Evolutionary conservation across 2,329 filamentous ascomycete species (phyloP).

Genomic region (Chaetomiaceae sp.): DNA sequence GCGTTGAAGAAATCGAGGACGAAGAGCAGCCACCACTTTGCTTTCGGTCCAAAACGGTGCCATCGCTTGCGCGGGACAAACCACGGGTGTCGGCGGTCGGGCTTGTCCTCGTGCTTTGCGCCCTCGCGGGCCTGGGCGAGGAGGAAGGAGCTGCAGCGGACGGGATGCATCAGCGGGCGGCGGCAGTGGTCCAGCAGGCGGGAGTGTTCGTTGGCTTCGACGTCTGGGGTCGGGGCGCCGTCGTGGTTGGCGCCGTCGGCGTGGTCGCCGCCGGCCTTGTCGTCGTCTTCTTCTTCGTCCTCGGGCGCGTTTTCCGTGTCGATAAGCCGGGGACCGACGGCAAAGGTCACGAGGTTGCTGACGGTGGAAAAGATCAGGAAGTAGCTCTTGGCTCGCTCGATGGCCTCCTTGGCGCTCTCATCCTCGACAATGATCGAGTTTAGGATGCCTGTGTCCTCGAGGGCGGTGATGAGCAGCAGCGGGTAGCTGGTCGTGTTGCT

Average conservation of each 20-base stretch:
- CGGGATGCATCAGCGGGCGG: constrained; percentile 1
- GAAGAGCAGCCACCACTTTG: constrained; percentile 24
- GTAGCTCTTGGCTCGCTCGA: constrained; percentile 59
- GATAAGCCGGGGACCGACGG: constrained; percentile 56
- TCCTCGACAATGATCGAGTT: constrained; percentile 37
- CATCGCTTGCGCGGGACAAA: constrained; percentile 15
- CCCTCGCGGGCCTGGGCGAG: not conserved
- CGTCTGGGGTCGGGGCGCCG: not conserved
- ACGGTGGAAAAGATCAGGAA: constrained; percentile 63
- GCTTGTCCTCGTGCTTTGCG: not conserved
- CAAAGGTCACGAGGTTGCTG: constrained; percentile 60
- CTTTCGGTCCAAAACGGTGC: constrained; percentile 12
- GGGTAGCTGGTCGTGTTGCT: constrained; percentile 48
- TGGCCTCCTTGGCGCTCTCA: constrained; percentile 33
- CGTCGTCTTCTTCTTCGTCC: constrained; percentile 26
- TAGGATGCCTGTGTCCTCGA: constrained; percentile 52
- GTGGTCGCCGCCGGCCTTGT: not conserved
- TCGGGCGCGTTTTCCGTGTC: constrained; percentile 26
- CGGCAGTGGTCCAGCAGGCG: constrained; percentile 12
- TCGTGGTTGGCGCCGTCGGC: not conserved
- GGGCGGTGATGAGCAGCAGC: constrained; percentile 40
- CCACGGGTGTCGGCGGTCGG: constrained; percentile 15
- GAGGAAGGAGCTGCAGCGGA: constrained; percentile 1
- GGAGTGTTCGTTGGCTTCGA: constrained; percentile 19
- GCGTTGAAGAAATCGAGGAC: constrained; percentile 52